These are phyloP conservation scores for Powellomyces hirtus DNA, from an alignment of 192 early-diverging fungal genomes.

Conservation along the genomic window DNA sequence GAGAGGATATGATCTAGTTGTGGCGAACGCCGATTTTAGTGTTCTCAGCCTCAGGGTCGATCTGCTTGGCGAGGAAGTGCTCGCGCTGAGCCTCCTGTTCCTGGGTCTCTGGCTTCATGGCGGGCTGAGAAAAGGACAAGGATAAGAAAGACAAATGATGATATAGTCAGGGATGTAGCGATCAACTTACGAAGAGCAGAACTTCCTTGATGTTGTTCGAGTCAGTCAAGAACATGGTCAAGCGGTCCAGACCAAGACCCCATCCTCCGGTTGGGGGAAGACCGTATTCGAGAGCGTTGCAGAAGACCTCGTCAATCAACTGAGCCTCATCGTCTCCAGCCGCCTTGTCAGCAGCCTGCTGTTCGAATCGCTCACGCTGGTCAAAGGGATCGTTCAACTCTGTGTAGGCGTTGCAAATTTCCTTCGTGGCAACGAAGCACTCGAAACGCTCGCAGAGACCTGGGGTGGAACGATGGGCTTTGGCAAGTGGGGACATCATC, in stretches of 20 bases:
- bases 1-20: neutral
- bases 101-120: constrained; percentile 53
- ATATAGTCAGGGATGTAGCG: neutral
- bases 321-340: constrained; percentile 99
- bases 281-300: constrained; percentile 94
- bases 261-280: constrained; percentile 86
- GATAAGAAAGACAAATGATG: neutral
- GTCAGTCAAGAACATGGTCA: constrained; percentile 98
- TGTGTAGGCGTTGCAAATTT: constrained; percentile 98
- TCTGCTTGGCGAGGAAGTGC: constrained; percentile 20
- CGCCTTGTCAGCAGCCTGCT: constrained; percentile 96
- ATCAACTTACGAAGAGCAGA: constrained; percentile 54
- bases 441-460: constrained; percentile 99
- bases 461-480: constrained; percentile 84
- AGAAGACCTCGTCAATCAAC: constrained; percentile 96
- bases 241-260: constrained; percentile 91
- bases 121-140: constrained; percentile 32
- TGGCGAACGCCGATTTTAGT: constrained; percentile 13
- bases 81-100: constrained; percentile 34
- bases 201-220: constrained; percentile 98
- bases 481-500: constrained; percentile 99
- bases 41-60: constrained; percentile 15
- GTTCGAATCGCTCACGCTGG: constrained; percentile 95
- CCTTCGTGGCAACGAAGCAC: constrained; percentile 98
- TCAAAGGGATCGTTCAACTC: constrained; percentile 99